Conservation (phyloP, 2,329 filamentous ascomycete species). For the Grosmannia huntii region DNA sequence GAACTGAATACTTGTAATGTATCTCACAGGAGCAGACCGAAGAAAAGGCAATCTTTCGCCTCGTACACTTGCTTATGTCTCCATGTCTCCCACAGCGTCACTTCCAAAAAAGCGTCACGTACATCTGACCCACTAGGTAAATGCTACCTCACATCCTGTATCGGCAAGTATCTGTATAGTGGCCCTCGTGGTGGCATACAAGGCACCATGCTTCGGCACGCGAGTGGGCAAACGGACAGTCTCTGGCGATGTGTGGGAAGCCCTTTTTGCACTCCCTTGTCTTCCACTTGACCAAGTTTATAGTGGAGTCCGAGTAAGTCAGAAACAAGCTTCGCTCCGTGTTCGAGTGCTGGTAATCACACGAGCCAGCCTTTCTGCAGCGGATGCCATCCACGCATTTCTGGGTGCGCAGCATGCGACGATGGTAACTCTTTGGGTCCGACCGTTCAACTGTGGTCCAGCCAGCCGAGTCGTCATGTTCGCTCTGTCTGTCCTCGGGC, state of each 20-base stretch:
- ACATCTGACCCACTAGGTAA: no score
- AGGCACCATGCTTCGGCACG: background rate
- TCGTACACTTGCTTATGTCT: no score
- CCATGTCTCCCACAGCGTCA: no score
- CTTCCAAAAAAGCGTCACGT: no score
- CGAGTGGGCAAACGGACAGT: background rate
- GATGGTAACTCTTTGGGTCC: background rate
- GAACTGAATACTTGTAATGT: no score
- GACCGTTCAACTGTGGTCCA: background rate
- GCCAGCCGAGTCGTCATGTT: background rate
- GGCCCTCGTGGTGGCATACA: background rate
- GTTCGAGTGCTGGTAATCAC: conserved; percentile 2
- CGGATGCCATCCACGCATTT: background rate
- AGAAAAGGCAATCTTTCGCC: no score
- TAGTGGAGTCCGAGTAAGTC: background rate
- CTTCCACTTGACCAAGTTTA: background rate
- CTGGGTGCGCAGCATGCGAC: background rate
- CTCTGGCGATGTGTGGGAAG: background rate
- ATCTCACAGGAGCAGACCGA: no score
- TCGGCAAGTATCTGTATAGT: background rate
- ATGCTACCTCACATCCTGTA: background rate
- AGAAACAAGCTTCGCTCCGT: conserved; percentile 3
- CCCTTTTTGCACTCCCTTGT: background rate
- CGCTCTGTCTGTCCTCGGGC: no score
- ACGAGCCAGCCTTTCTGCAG: conserved; percentile 3